phyloP scores from a whole-genome alignment of 306 rosid species.

The Senna tora region DNA sequence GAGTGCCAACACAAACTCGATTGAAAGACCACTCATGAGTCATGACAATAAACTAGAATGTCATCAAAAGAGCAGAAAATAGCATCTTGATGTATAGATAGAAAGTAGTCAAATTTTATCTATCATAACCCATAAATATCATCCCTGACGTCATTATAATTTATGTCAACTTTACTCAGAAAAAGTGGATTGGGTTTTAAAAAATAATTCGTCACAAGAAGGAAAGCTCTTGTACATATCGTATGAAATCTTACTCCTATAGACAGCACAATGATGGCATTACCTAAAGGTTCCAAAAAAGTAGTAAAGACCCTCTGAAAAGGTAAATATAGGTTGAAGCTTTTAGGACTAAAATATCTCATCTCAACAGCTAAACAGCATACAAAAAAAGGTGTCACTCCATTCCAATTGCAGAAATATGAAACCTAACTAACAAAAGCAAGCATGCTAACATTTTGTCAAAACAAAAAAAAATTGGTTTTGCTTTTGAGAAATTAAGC shows the following conservation, averaged over 20 bases:
- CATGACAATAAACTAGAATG: neutral
- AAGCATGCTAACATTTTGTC: neutral
- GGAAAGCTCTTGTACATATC: slow-evolving; percentile 13
- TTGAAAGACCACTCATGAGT: slow-evolving; percentile 1
- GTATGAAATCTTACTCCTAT: neutral
- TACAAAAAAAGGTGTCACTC: neutral
- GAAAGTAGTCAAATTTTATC: slow-evolving; percentile 11
- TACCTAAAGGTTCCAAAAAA: neutral
- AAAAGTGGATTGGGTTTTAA: neutral
- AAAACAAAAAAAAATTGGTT: slow-evolving; percentile 6
- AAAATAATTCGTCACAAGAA: neutral
- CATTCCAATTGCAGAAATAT: slow-evolving; percentile 6
- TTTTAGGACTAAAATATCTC: slow-evolving; percentile 11
- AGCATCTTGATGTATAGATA: slow-evolving; percentile 8
- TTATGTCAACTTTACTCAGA: slow-evolving; percentile 4
- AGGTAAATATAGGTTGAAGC: neutral
- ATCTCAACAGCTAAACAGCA: neutral
- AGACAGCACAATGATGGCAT: neutral
- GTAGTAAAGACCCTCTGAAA: neutral
- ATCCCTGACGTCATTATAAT: neutral
- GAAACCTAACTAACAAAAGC: slow-evolving; percentile 13
- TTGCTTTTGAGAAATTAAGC: slow-evolving; percentile 2
- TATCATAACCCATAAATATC: slow-evolving; percentile 11
- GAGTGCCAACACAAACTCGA: neutral
- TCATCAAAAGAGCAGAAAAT: neutral